Evolutionary conservation across 768 basidiomycete genomes (phyloP), one percentile per base, ranked within the genome.

Genomic region (Hygrocybe punicea): DNA sequence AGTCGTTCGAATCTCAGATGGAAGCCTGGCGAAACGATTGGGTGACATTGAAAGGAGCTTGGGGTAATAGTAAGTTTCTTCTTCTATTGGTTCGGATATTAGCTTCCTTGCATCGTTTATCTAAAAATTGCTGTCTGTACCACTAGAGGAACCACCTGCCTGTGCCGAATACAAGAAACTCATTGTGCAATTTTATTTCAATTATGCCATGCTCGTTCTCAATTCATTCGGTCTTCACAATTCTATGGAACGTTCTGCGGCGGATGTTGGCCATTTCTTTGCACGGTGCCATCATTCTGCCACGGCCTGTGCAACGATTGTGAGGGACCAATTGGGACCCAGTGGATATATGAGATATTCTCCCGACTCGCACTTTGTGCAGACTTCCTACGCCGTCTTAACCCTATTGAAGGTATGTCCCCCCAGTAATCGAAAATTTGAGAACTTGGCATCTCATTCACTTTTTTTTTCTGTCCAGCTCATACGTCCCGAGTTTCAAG

Each of bases 191-290:
- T 95, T 93, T 67, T 93, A 92, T 69, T 89, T 82, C 73, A 82
- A 91, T 67, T 96, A 96, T 65, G 84, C 87, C 23, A 83, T 84
- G 73, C 82, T 99, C 51, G 91, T 97, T 36, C 75, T 98, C 57
- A 94, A 97, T 67, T 96, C 95, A 1, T 99, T 99, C 63, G 96
- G 96, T 10, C 80, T 99, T 42, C 95, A 99, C 70, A 91, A 96
- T 66, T 93, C 96, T n/a, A 74, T 98, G 55, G 95, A 96, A 71
- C 81, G 83, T 17, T 79, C 82, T 3, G 72, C 81, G 1, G 71
- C 89, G 42, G 84, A 93, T 65, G 85, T 91, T 40, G 85, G 85
- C 0, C 86, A 93, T 72, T 93, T 93, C 75, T 93, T 93, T 65
- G 81, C 84, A 13, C 83, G 89, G 34, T 88, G 87, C 58, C 85